A percentile compares a stretch with the other conserved stretches of the same genome.
Conservation (phyloP, 2,329 filamentous ascomycete species). For the Emergomyces orientalis region DNA sequence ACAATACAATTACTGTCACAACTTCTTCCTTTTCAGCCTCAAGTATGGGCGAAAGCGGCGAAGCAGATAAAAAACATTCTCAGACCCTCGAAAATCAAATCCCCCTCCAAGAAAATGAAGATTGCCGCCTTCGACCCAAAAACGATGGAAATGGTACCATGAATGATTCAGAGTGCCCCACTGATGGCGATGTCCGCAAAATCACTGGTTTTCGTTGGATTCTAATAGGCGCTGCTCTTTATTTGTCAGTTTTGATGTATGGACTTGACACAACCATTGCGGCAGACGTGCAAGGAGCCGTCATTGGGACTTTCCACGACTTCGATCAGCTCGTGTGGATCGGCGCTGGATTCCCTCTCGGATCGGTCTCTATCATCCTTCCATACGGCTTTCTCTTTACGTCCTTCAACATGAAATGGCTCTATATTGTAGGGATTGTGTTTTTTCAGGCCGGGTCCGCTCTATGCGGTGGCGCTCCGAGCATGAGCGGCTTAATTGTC, state of each 20-base stretch:
- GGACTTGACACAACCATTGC: slow-evolving; percentile 41
- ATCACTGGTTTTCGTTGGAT: slow-evolving; percentile 13
- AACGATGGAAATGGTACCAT: background rate
- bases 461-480: slow-evolving; percentile 38
- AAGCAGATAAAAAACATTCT: background rate
- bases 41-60: background rate
- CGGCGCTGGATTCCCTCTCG: slow-evolving; percentile 35
- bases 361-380: slow-evolving; percentile 33
- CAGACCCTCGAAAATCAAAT: background rate
- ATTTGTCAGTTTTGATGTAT: slow-evolving; percentile 32
- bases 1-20: background rate
- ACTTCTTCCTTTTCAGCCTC: background rate
- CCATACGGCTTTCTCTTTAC: slow-evolving; percentile 32
- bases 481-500: slow-evolving; percentile 40
- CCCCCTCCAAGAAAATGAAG: background rate
- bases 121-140: background rate
- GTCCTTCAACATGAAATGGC: slow-evolving; percentile 40
- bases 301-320: slow-evolving; percentile 32
- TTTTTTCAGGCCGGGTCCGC: slow-evolving; percentile 28
- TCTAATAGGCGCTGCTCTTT: slow-evolving; percentile 20
- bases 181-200: background rate
- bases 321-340: slow-evolving; percentile 38
- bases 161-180: background rate
- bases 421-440: slow-evolving; percentile 25
- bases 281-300: slow-evolving; percentile 39